These are phyloP conservation scores for Pseudocercospora vitis DNA, from an alignment of 2,329 filamentous ascomycete species.

Conservation along the genomic window DNA sequence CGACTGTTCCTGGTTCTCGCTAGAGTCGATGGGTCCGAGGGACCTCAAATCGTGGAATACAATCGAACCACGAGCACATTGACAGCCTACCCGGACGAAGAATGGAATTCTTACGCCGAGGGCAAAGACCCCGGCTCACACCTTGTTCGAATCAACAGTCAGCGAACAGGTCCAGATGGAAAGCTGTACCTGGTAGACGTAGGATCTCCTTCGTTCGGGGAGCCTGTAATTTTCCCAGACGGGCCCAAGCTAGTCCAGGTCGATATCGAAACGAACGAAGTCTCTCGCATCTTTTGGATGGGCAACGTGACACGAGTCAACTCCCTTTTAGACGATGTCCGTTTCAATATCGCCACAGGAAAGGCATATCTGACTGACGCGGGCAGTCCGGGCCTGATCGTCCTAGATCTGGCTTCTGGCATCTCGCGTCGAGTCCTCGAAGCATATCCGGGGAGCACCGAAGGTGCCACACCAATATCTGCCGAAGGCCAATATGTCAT, in stretches of 20 bases:
- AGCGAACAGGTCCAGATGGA: conserved; percentile 39
- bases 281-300: conserved; percentile 38
- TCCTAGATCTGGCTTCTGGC: conserved; percentile 21
- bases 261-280: conserved; percentile 38
- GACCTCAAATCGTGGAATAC: conserved; percentile 36
- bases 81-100: conserved; percentile 34
- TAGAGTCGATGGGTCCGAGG: conserved; percentile 36
- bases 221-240: conserved; percentile 33
- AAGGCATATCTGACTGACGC: conserved; percentile 36
- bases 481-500: conserved; percentile 35
- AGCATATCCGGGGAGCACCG: conserved; percentile 28
- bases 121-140: conserved; percentile 30
- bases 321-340: conserved; percentile 39
- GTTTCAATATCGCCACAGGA: conserved; percentile 34
- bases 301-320: conserved; percentile 36
- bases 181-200: conserved; percentile 38
- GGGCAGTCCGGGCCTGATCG: conserved; percentile 20
- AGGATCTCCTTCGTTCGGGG: conserved; percentile 33
- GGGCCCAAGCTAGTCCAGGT: conserved; percentile 40
- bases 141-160: conserved; percentile 32
- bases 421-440: conserved; percentile 33
- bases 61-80: conserved; percentile 19
- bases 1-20: conserved; percentile 36
- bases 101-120: conserved; percentile 36
- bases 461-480: conserved; percentile 33